Base-by-base conservation (phyloP, 2,329 filamentous ascomycete species). In the Alternaria triticina region DNA sequence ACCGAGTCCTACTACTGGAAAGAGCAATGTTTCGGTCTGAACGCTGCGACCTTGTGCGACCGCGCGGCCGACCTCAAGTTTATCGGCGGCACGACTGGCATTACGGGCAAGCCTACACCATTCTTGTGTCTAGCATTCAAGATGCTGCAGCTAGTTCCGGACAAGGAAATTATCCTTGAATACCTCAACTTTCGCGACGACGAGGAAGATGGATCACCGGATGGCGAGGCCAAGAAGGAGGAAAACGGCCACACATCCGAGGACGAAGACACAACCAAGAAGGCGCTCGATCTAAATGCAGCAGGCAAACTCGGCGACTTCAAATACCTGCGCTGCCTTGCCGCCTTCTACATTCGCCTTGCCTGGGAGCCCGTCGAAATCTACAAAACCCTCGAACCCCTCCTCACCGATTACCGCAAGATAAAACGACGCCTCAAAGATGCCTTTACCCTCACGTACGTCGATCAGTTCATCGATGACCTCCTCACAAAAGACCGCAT, bases 1-100 rank as follows among this genome's bases (percentile, higher is more conserved):
- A 89, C 94, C 71, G 94, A 97, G 77, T 93, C 90, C 57, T 96
- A 97, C 83, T 99, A 97, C 84, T 99, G 94, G 91, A 97, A 97
- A 81, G 96, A 98, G 82, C 94, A 97, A 83, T 97, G 96, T 80
- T 99, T 98, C 82, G 96, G 92, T 45, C 86, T 99, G 69, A 99
- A 98, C 83, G 87, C 88, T 4, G 89, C 89, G 1, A 90, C 88
- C 0, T 80, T 99, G 6, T 91, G 97, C 73, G 93, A 97, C 82
- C 92, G 96, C 68, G 94, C 96, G 0, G 91, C 93, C 25, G 91
- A 95, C 72, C 87, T 99, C 50, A 86, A 84, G 52, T 96, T 91
- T 80, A 87, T 99, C 60, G 96, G 94, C 67, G 96, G 96, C 70
- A 97, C 94, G 6, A 93, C 93, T 74, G 94, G 94, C 57, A 87